Evolutionary conservation across 345 rosid genomes (phyloP), one percentile per base, ranked within the genome.

Genomic region (Brassica rapa): DNA sequence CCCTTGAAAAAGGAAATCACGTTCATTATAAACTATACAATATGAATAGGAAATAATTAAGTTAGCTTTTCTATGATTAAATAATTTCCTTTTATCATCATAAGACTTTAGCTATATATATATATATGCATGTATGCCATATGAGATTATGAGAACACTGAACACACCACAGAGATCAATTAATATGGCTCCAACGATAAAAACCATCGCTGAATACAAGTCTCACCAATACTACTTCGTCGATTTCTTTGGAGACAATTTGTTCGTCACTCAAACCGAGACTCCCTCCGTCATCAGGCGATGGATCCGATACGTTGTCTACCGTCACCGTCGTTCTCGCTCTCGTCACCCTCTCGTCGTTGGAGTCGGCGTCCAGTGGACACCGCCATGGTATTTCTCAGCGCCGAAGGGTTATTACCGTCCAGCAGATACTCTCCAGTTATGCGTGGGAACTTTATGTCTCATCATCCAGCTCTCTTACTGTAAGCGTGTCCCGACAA

Each of bases 331-430:
- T 61, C 65, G 65, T 1, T n/a, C 67, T 0, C 53, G 14, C 3
- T 19, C 8, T 11, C 0, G 0, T 5, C 70, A 14, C 8, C 57
- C 62, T 41, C 80, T 75, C 32, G 77, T 82, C 62, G 82, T 84
- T 8, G 82, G 87, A 11, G 15, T 84, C 57, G 82, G 83, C 5
- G 85, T 82, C 12, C 78, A 70, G 6, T 80, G 87, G 87, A 27
- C 15, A 46, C 75, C 80, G 4, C 1, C 25, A 7, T 55, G 25
- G 25, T 19, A 55, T 8, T 55, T 55, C 61, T 6, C 9, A 6
- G 11, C 10, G 1, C 65, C 37, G 35, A 35, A 3, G 7, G 29
- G 29, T 4, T 5, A 25, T 33, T 51, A 37, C 49, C 55, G 51
- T 25, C 15, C 53, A 0, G 82, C 78, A 0, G 72, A 77, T 7